These are phyloP conservation scores for Xylariaceae sp. DNA, from an alignment of 2,329 filamentous ascomycete genomes.

Conservation along the genomic window DNA sequence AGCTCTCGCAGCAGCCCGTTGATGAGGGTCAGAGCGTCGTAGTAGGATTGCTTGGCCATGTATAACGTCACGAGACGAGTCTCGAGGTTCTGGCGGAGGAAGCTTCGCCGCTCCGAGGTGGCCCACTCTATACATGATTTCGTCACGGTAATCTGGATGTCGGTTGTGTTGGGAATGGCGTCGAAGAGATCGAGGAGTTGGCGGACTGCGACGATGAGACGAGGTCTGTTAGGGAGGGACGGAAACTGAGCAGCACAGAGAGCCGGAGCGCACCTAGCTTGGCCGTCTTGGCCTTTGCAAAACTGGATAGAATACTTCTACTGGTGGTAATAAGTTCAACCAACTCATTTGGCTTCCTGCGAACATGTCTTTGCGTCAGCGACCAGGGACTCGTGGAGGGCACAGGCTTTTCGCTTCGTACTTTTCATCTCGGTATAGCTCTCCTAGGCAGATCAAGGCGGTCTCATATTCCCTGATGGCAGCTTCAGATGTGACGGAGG, in stretches of 20 bases:
- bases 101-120: conserved; percentile 86
- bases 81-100: conserved; percentile 97
- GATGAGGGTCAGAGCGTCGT: conserved; percentile 93
- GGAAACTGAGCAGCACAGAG: not conserved
- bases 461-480: conserved; percentile 88
- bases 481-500: conserved; percentile 75
- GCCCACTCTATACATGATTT: conserved; percentile 99
- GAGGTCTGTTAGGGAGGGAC: conserved; percentile 11
- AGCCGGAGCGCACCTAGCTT: conserved; percentile 75
- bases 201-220: conserved; percentile 60
- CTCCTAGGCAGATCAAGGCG: conserved; percentile 81
- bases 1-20: conserved; percentile 94
- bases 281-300: conserved; percentile 97
- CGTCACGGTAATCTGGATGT: conserved; percentile 90
- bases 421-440: conserved; percentile 88
- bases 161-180: conserved; percentile 88
- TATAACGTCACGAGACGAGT: conserved; percentile 89
- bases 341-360: conserved; percentile 74
- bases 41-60: conserved; percentile 97
- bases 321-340: conserved; percentile 87
- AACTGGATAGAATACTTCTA: conserved; percentile 85
- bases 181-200: conserved; percentile 95
- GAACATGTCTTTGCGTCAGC: conserved; percentile 27
- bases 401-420: conserved; percentile 40
- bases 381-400: conserved; percentile 1